These are phyloP conservation scores for Ceratocystis cacaofunesta DNA, from an alignment of 2,329 filamentous ascomycete genomes.

Conservation along the genomic window DNA sequence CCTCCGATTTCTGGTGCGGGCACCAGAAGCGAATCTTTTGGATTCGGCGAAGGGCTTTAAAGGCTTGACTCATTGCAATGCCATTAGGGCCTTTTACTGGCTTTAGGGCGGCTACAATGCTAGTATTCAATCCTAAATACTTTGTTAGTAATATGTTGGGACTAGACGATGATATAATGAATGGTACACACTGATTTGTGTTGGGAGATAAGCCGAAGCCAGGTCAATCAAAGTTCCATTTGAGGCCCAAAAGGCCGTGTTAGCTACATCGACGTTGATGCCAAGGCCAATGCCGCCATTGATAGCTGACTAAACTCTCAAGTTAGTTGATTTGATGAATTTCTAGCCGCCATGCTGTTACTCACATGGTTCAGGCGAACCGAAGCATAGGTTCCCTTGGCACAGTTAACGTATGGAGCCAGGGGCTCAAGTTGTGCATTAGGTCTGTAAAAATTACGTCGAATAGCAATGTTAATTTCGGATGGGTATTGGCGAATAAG, in stretches of 20 bases:
- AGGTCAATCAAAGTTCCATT: constrained; percentile 28
- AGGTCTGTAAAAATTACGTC: constrained; percentile 64
- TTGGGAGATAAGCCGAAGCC: neutral
- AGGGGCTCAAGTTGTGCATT: constrained; percentile 37
- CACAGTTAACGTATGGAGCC: constrained; percentile 50
- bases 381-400: constrained; percentile 81
- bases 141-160: neutral
- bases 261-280: constrained; percentile 82
- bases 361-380: constrained; percentile 52
- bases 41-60: constrained; percentile 40
- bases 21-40: constrained; percentile 42
- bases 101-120: neutral
- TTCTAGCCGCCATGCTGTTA: neutral
- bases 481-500: constrained; percentile 68
- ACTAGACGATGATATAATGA: neutral
- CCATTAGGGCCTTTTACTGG: neutral
- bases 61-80: neutral
- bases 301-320: neutral
- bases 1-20: constrained; percentile 29
- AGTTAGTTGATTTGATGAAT: neutral
- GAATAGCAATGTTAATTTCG: constrained; percentile 52
- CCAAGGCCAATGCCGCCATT: constrained; percentile 46
- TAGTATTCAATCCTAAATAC: neutral
- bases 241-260: constrained; percentile 69
- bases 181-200: neutral